Conservation (phyloP, 768 basidiomycete genomes). For the Royoungia palumana region DNA sequence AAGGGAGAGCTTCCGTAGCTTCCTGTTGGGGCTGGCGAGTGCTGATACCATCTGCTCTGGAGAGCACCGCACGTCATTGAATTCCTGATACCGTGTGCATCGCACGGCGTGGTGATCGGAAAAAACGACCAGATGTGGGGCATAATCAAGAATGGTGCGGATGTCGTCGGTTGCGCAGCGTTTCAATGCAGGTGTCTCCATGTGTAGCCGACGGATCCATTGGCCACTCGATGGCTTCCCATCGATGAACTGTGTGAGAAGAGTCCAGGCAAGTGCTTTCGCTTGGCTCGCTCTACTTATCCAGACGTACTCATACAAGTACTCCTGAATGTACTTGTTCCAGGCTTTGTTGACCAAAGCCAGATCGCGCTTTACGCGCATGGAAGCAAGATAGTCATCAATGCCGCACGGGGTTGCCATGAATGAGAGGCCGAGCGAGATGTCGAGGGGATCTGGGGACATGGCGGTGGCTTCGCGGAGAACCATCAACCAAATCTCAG, state of each 20-base stretch:
- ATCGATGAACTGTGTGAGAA: slow-evolving; percentile 42
- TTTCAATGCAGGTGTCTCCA: slow-evolving; percentile 63
- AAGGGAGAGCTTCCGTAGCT: slow-evolving; percentile 60
- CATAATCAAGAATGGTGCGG: slow-evolving; percentile 63
- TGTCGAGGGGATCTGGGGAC: slow-evolving; percentile 44
- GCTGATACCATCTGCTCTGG: slow-evolving; percentile 57
- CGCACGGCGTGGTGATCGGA: slow-evolving; percentile 65
- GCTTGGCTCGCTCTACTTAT: slow-evolving; percentile 54
- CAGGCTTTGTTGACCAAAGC: slow-evolving; percentile 56
- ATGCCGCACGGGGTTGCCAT: slow-evolving; percentile 45
- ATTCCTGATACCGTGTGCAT: slow-evolving; percentile 46
- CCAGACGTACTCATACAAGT: slow-evolving; percentile 70
- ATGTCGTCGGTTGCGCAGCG: slow-evolving; percentile 65
- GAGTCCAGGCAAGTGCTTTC: slow-evolving; percentile 41
- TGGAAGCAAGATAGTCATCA: slow-evolving; percentile 43
- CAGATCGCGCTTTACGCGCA: slow-evolving; percentile 49
- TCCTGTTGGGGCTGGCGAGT: slow-evolving; percentile 51
- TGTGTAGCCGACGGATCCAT: slow-evolving; percentile 62
- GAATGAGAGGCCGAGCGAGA: slow-evolving; percentile 55
- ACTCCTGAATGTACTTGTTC: slow-evolving; percentile 50
- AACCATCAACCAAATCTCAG: slow-evolving; percentile 66
- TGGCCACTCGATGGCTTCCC: slow-evolving; percentile 38
- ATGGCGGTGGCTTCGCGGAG: slow-evolving; percentile 53
- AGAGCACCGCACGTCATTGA: slow-evolving; percentile 44
- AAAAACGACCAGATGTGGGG: slow-evolving; percentile 56